Evolutionary conservation across 768 basidiomycete genomes (phyloP), one percentile per base, ranked within the genome.

Genomic region (Trametes cinnabarina): DNA sequence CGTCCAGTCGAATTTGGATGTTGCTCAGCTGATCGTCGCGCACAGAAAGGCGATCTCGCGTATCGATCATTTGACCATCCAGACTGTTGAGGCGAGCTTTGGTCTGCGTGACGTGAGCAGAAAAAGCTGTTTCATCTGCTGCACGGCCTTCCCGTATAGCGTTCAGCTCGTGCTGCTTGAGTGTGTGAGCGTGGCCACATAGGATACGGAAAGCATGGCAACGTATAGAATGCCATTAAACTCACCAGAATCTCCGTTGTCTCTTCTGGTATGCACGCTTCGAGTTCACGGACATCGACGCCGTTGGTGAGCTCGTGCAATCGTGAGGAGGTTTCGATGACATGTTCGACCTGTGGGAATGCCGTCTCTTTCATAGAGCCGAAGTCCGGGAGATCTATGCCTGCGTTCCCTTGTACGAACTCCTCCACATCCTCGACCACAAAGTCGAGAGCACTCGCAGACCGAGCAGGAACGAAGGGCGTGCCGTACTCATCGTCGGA

Each of bases 61-160:
- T 70, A 30, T 78, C 76, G 11, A 69, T 66, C 14, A 80, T 62
- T 49, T 73, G 73, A 37, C 74, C 74, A 47, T 79, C 77, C 55
- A 79, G 72, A 15, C 72, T 69, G 40, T 66, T 61, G 19, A 81
- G 68, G 63, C 75, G 77, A 19, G 72, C 73, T 8, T 76, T 70
- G 22, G 78, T 73, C 26, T 72, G 65, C 43, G 74, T 71, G 1
- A 78, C 54, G 51, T 65, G 62, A 74, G 75, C 17, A 51, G 79
- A 76, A 68, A 78, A 79, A 15, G 76, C 52, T 10, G 30, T 41
- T 22, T 65, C 64, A 40, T 61, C 52, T 72, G 76, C 75, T 53
- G 72, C 73, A 11, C 75, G 68, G 49, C 77, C 74, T 14, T 54
- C 43, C 11, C 77, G 75, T 9, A 81, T 74, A 54, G 72, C 73